Evolutionary conservation across 2,329 filamentous ascomycete species (phyloP).

Genomic region (Aspergillus melleus): DNA sequence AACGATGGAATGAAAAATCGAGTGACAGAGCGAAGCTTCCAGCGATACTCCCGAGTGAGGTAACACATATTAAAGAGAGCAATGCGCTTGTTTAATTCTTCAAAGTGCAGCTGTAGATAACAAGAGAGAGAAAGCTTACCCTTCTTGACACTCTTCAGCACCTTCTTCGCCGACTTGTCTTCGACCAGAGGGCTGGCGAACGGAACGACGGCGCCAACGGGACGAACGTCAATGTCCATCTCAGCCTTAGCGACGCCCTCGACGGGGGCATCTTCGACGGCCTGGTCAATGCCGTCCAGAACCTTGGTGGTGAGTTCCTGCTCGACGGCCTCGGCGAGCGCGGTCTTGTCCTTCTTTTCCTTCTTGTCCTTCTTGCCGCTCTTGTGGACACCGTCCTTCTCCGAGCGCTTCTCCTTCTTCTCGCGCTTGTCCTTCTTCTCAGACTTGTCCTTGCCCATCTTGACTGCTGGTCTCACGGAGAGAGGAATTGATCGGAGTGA

Average conservation of each 20-base stretch:
- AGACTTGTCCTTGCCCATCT: slow-evolving; percentile 48
- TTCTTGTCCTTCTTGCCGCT: slow-evolving; percentile 49
- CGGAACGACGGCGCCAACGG: slow-evolving; percentile 49
- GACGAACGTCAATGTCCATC: slow-evolving; percentile 32
- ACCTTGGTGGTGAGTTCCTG: slow-evolving; percentile 40
- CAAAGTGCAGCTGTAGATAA: neutral
- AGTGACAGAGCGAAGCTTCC: neutral
- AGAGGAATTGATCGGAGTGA: slow-evolving; percentile 4
- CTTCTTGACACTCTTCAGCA: slow-evolving; percentile 54
- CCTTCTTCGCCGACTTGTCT: slow-evolving; percentile 53
- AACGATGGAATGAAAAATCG: neutral
- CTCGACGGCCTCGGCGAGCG: slow-evolving; percentile 40
- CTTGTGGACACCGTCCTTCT: slow-evolving; percentile 48
- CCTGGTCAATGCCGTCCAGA: slow-evolving; percentile 36
- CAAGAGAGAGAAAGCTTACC: slow-evolving; percentile 31
- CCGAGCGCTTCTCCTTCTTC: slow-evolving; percentile 46
- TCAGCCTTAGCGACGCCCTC: slow-evolving; percentile 28
- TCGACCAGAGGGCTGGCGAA: slow-evolving; percentile 53
- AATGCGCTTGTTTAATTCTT: neutral
- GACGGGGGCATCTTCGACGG: slow-evolving; percentile 22
- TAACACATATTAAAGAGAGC: neutral
- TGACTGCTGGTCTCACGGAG: slow-evolving; percentile 23
- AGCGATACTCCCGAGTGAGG: neutral
- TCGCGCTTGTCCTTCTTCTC: slow-evolving; percentile 50
- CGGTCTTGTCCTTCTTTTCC: slow-evolving; percentile 44